Conservation (phyloP, 148 eudicot genomes). For the Rhododendron henanense region DNA sequence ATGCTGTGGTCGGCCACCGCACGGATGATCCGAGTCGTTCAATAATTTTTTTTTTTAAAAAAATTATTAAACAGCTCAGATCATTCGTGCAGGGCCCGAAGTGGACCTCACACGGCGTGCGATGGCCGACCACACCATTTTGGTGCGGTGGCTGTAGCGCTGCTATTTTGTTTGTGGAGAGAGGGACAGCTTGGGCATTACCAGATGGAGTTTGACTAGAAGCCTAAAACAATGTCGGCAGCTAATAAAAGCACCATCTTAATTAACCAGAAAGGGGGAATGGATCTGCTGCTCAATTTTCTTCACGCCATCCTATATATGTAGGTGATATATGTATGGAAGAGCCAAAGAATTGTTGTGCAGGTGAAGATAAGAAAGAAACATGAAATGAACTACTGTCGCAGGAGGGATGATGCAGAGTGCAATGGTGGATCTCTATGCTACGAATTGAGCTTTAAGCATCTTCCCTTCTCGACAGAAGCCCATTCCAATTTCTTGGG, state of each 20-base stretch:
- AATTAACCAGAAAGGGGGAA: not conserved
- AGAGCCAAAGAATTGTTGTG: not conserved
- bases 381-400: not conserved
- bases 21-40: too few relatives aligned
- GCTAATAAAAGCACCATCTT: not conserved
- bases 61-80: too few relatives aligned
- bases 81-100: too few relatives aligned
- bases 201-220: not conserved
- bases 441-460: not conserved
- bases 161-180: not conserved
- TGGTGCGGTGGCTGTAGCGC: too few relatives aligned
- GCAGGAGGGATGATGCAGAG: slow-evolving; percentile 2
- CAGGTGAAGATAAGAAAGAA: not conserved
- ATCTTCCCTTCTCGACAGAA: not conserved
- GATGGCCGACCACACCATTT: too few relatives aligned
- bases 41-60: too few relatives aligned
- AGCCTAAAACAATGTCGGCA: not conserved
- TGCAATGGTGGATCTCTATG: not conserved
- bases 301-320: too few relatives aligned
- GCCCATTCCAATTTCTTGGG: not conserved
- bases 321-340: not conserved
- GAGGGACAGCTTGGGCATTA: not conserved
- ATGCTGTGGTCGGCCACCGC: too few relatives aligned
- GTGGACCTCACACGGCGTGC: too few relatives aligned
- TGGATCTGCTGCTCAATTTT: not conserved